A percentile compares a stretch with the other conserved stretches of the same genome.
Conservation (phyloP, 768 basidiomycete genomes). For the Hygrocybe coccinea region DNA sequence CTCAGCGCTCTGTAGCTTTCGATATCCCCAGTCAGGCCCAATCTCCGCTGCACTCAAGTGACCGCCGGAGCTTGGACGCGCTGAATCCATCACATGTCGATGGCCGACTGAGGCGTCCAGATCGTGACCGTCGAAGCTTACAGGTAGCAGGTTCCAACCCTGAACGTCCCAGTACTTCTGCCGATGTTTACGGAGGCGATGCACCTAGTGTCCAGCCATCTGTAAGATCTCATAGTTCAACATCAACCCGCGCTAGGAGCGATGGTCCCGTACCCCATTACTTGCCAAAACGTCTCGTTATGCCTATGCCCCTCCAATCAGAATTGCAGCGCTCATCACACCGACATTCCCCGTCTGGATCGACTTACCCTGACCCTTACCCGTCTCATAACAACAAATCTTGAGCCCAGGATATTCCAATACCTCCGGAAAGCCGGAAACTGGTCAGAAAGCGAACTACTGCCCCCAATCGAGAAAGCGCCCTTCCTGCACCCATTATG, state of each 20-base stretch:
- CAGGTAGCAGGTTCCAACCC: neutral
- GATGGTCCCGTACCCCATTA: constrained; percentile 28
- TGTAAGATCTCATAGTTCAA: neutral
- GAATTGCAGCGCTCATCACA: constrained; percentile 8
- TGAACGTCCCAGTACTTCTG: neutral
- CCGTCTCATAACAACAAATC: neutral
- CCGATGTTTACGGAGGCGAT: neutral
- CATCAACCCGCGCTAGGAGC: constrained; percentile 14
- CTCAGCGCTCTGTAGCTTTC: neutral
- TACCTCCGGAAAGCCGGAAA: constrained; percentile 21
- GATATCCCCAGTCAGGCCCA: neutral
- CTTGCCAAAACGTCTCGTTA: constrained; percentile 63
- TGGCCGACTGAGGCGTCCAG: neutral
- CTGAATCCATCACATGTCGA: neutral
- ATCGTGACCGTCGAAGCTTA: neutral
- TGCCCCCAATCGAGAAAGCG: neutral
- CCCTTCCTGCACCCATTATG: constrained; percentile 8
- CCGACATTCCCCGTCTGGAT: constrained; percentile 5
- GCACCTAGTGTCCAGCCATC: neutral
- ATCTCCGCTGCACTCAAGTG: no score
- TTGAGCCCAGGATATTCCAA: constrained; percentile 20
- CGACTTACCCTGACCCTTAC: constrained; percentile 7
- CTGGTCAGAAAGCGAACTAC: constrained; percentile 24
- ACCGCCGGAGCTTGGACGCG: no score
- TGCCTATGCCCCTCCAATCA: constrained; percentile 64